A percentile compares a stretch with the other conserved stretches of the same genome.
phyloP scores from a whole-genome alignment of 306 rosid genomes.

The Fragaria vesca region DNA sequence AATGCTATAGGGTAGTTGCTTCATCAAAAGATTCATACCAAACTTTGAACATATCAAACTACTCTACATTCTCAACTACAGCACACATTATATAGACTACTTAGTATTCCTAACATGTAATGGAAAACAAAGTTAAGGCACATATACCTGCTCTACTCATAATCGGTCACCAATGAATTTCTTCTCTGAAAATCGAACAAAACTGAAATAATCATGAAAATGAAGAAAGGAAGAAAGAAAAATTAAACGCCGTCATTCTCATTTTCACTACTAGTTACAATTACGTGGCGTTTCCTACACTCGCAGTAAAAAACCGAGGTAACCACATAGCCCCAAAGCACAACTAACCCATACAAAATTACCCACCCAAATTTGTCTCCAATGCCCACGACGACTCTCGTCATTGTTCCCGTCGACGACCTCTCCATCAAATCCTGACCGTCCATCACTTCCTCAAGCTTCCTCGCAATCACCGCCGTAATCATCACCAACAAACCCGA shows the following conservation, averaged over 20 bases:
- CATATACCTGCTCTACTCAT: slow-evolving; percentile 35
- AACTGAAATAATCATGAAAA: neutral
- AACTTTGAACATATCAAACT: neutral
- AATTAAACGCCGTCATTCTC: slow-evolving; percentile 10
- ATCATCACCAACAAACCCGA: slow-evolving; percentile 42
- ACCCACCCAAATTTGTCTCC: slow-evolving; percentile 46
- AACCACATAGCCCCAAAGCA: slow-evolving; percentile 58
- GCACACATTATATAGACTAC: neutral
- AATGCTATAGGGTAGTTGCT: neutral
- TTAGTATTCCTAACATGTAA: neutral
- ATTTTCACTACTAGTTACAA: slow-evolving; percentile 20
- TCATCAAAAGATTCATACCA: neutral
- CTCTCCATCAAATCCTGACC: slow-evolving; percentile 30
- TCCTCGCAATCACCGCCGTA: slow-evolving; percentile 40
- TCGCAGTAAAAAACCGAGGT: slow-evolving; percentile 63
- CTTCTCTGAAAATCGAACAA: too few relatives aligned
- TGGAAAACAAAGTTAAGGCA: neutral
- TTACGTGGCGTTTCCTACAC: slow-evolving; percentile 47
- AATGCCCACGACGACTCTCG: slow-evolving; percentile 16
- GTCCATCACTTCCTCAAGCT: slow-evolving; percentile 41
- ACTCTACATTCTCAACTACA: neutral
- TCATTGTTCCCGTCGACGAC: slow-evolving; percentile 12
- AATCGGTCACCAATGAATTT: too few relatives aligned
- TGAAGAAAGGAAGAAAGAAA: too few relatives aligned
- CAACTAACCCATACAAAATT: slow-evolving; percentile 39